These are phyloP conservation scores for Pseudogymnoascus sp. DNA, from an alignment of 2,329 filamentous ascomycete genomes.

Conservation along the genomic window DNA sequence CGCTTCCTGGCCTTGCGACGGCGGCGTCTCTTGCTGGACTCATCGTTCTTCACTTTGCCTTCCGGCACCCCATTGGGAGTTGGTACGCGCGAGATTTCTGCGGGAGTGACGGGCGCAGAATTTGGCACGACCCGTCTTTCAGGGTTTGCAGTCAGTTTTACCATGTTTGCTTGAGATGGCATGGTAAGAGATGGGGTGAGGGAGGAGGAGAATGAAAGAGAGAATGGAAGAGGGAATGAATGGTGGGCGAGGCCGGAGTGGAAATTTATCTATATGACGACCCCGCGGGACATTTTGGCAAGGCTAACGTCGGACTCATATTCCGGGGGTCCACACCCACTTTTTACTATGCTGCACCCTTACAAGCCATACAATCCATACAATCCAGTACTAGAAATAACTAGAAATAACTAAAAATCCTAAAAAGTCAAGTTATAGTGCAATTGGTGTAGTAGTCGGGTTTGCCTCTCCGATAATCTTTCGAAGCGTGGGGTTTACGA, in stretches of 20 bases:
- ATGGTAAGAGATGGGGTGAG: neutral
- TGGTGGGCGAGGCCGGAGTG: neutral
- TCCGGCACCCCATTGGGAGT: conserved; percentile 10
- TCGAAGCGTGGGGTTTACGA: neutral
- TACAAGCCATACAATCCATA: neutral
- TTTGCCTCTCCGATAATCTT: conserved; percentile 1
- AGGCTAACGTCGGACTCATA: conserved; percentile 6
- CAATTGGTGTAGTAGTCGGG: neutral
- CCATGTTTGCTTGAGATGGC: conserved; percentile 3
- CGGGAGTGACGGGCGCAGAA: neutral
- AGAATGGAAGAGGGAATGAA: neutral
- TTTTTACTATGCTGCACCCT: neutral
- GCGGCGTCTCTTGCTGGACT: conserved; percentile 17
- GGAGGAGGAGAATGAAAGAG: neutral
- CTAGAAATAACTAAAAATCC: too few species aligned
- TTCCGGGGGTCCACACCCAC: conserved; percentile 5
- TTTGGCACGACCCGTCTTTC: neutral
- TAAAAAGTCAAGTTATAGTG: too few species aligned
- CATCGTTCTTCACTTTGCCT: conserved; percentile 13
- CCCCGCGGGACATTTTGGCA: conserved; percentile 6
- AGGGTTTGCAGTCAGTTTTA: neutral
- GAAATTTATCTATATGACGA: conserved; percentile 8
- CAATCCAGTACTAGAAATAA: too few species aligned
- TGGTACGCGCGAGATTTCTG: conserved; percentile 13
- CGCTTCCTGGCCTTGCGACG: conserved; percentile 30